Base-by-base conservation (phyloP, 164 flowering plant species). In the Stephania japonica region DNA sequence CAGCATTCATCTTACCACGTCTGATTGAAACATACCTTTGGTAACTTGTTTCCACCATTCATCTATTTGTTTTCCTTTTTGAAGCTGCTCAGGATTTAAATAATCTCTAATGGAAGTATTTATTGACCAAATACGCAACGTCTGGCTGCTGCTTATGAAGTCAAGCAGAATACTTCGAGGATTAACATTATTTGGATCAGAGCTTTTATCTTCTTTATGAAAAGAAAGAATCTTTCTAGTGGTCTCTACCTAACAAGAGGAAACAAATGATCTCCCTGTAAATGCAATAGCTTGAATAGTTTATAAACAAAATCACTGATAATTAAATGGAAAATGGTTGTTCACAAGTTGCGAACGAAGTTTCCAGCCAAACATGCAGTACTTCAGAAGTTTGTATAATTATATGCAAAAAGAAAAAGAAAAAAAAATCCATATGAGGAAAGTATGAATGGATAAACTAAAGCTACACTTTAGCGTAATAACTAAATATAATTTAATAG, bases 21-120 rank as follows among this genome's bases (percentile, higher is more conserved):
- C 19, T 23, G n/a, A 42, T 19, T 7, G 13, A 70, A 43, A 72
- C 71, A 53, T 84, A 92, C 99, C 99, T 91, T 92, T 92, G 74
- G 83, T 86, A 50, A 78, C 92, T 87, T 88, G 95, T 82, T 86
- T 93, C 98, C 97, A 93, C 99, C 99, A 96, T 82, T 96, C 99
- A 87, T 96, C 98, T 70, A 96, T 96, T 82, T 96, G 98, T 73
- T 89, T 96, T 79, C 99, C 99, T 81, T 96, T 96, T 79, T 89
- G 97, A 70, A 96, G 92, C 78, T 91, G 98, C 79, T 96, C 99
- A 72, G 81, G 87, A 75, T 92, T 96, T 77, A 96, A 79, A 81
- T 83, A 87, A 65, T 91, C 99, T 83, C 97, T 88, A 42, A 91
- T 85, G 62, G 91, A 78, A 10, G 94, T 79, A 80, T 88, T 92